Base-by-base conservation (phyloP, 148 eudicot genomes). In the Rhododendron henanense region DNA sequence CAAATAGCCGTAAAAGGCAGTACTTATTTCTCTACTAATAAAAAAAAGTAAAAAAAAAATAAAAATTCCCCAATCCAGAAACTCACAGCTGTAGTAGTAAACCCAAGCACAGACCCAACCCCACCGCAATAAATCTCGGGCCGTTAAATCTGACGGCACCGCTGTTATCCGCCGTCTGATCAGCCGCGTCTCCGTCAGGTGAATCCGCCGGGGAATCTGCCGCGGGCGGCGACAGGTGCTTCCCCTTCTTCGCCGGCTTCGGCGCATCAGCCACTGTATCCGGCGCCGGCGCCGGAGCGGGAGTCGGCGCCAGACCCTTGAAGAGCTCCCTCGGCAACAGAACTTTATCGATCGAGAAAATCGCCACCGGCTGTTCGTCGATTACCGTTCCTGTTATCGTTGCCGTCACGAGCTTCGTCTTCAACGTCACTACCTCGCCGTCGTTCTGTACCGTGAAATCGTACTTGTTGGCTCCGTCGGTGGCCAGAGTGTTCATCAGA, bases 341-440 rank as follows among this genome's bases (percentile, higher is more conserved):
- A 16, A 95, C 98, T 90, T 97, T 93, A 79, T 95, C 84, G 13
- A 97, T 59, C 3, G 92, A 55, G 78, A 87, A 94, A 44, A 97
- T 91, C 57, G 94, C 94, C 41, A 97, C 37, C 3, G 98, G 99
- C 80, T 95, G 92, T n/a, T 95, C 91, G 67, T 95, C 99, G 4
- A 88, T 79, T 16, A 95, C 33, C 0, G 95, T 97, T n/a, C 89
- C 93, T 5, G 88, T 91, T 3, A 97, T 91, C 89, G 83, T 95
- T 33, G 98, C 93, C 19, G 93, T 92, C 44, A 86, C 92, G 4
- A 92, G 37, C 85, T 90, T 92, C 35, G 97, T 94, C 90, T 88
- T 88, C 37, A 97, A 9, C 61, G 99, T 97, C 51, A 97, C 95
- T 0, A 67, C 80, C 8, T 91, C 86, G n/a, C 98, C 99, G 85